Percentiles rank a stretch among this genome's conserved stretches.
Evolutionary conservation across 352 stramenopile species (phyloP).

Genomic region (Pythium diclinum): DNA sequence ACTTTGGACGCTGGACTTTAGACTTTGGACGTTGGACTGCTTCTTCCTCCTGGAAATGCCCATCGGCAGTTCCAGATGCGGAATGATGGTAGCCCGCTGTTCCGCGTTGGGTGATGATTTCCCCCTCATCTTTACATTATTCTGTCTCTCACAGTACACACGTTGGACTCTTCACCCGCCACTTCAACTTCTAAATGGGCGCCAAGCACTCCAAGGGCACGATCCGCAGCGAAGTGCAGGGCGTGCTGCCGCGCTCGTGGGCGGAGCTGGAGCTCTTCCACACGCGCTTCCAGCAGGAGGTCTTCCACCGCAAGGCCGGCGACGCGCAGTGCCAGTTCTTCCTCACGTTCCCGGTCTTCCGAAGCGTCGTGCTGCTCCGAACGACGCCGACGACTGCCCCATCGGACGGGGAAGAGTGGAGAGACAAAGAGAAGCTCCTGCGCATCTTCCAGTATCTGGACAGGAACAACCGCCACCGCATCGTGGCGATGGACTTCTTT

Average conservation of each 20-base stretch:
- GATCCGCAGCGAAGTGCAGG: slow-evolving; percentile 35
- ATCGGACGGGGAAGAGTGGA: neutral
- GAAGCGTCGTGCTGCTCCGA: slow-evolving; percentile 32
- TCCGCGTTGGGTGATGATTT: slow-evolving; percentile 19
- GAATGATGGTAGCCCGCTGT: slow-evolving; percentile 8
- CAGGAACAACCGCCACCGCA: slow-evolving; percentile 19
- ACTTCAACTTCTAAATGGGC: slow-evolving; percentile 51
- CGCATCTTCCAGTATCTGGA: slow-evolving; percentile 46
- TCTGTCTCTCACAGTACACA: slow-evolving; percentile 21
- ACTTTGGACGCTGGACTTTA: neutral
- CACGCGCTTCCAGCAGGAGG: slow-evolving; percentile 60
- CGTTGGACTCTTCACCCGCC: slow-evolving; percentile 11
- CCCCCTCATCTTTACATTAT: slow-evolving; percentile 8
- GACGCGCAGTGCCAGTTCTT: slow-evolving; percentile 46
- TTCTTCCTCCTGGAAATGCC: slow-evolving; percentile 7
- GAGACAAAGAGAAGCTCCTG: slow-evolving; percentile 42
- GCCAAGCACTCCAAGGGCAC: slow-evolving; percentile 48
- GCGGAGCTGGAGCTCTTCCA: slow-evolving; percentile 51
- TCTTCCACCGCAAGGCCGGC: slow-evolving; percentile 33
- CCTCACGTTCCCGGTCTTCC: slow-evolving; percentile 47
- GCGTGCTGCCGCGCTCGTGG: slow-evolving; percentile 50
- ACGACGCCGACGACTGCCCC: neutral
- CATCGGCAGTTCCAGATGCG: neutral
- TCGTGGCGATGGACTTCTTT: slow-evolving; percentile 60
- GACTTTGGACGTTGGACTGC: neutral